phyloP scores from a whole-genome alignment of 768 basidiomycete genomes.

The Trametes meyenii region DNA sequence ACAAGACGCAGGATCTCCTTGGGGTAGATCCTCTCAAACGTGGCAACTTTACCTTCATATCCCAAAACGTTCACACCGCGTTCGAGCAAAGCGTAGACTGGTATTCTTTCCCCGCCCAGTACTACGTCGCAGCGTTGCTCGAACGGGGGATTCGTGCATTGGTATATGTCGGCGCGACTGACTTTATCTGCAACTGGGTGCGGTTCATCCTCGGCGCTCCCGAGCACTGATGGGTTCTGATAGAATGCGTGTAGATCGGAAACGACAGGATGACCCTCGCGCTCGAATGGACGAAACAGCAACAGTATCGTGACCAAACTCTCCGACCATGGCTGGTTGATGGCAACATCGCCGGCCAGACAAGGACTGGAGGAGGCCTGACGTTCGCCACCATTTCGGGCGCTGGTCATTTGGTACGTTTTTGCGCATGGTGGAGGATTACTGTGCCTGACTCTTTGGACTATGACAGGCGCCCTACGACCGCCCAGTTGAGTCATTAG shows the following conservation, averaged over 20 bases:
- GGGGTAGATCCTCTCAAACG: constrained; percentile 57
- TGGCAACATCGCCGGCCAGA: constrained; percentile 52
- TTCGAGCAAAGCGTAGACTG: constrained; percentile 51
- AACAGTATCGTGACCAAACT: constrained; percentile 44
- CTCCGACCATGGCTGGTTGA: constrained; percentile 58
- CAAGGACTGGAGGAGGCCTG: constrained; percentile 55
- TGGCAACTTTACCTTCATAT: constrained; percentile 44
- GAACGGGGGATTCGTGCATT: constrained; percentile 54
- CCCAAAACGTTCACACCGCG: constrained; percentile 43
- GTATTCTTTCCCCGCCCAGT: constrained; percentile 28
- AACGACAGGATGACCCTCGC: constrained; percentile 60
- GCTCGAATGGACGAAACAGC: constrained; percentile 60
- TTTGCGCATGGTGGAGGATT: background rate
- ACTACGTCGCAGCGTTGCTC: constrained; percentile 53
- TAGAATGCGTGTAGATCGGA: constrained; percentile 37
- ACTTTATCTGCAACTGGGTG: constrained; percentile 59
- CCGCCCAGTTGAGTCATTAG: constrained; percentile 57
- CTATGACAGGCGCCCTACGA: constrained; percentile 58
- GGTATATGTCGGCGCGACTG: constrained; percentile 56
- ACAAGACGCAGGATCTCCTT: constrained; percentile 53
- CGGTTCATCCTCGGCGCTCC: background rate
- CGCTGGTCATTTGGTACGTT: constrained; percentile 71
- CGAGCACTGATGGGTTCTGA: background rate
- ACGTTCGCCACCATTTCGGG: constrained; percentile 66
- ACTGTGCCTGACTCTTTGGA: background rate